A percentile compares a stretch with the other conserved stretches of the same genome.
Evolutionary conservation across 495 filamentous ascomycete species (phyloP).

Genomic region (Cudoniella acicularis): DNA sequence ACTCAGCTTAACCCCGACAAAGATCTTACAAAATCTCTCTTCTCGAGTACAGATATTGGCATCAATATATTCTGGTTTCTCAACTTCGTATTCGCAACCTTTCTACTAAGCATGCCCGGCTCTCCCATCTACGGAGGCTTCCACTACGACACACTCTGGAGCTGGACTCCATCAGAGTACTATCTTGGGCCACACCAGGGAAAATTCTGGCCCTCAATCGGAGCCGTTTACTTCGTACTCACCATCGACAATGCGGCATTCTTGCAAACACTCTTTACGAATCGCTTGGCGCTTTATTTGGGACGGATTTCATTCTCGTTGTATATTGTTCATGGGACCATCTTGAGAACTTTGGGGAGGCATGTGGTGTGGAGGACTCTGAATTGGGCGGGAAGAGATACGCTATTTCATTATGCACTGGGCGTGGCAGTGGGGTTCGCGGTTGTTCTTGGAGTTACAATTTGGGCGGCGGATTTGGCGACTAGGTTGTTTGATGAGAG

Average conservation of each 20-base stretch:
- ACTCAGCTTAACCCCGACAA: too few species aligned
- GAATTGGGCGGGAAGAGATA: not conserved
- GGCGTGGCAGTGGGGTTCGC: not conserved
- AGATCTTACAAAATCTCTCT: too few species aligned
- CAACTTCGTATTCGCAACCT: too few species aligned
- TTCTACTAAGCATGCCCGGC: too few species aligned
- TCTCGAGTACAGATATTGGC: too few species aligned
- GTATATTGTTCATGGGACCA: constrained; percentile 52
- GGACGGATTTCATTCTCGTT: constrained; percentile 54
- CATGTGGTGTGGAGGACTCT: not conserved
- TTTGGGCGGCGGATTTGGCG: constrained; percentile 49
- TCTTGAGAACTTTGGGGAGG: constrained; percentile 43
- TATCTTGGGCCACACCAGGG: constrained; percentile 31
- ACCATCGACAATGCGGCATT: constrained; percentile 46
- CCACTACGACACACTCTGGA: constrained; percentile 17
- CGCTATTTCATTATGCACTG: not conserved
- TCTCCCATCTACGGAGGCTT: not conserved
- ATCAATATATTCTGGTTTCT: too few species aligned
- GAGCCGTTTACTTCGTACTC: constrained; percentile 50
- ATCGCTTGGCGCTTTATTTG: constrained; percentile 54
- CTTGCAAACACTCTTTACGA: constrained; percentile 51
- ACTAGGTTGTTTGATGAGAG: constrained; percentile 49
- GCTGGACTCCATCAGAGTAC: too few species aligned
- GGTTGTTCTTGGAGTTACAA: constrained; percentile 36
- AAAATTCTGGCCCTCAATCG: constrained; percentile 50